Evolutionary conservation across 208 protist genomes (phyloP), one percentile per base, ranked within the genome.

Genomic region (Lotmaria passim): DNA sequence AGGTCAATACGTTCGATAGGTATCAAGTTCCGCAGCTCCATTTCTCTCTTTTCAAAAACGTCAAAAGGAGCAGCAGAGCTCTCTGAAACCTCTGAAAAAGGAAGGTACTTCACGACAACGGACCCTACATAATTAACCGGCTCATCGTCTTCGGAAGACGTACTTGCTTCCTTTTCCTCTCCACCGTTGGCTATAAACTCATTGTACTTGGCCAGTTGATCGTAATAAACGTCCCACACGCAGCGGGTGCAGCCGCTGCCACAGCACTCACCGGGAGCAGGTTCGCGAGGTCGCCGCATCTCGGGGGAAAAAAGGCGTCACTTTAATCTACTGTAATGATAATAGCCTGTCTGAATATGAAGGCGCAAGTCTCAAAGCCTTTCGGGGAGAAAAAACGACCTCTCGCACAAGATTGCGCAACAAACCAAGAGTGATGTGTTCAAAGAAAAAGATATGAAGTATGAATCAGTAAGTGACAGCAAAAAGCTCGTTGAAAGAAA

Each of bases 151-250:
- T 65, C 55, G 2, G 77, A 81, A 4, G 65, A 80, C 30, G 26
- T n/a, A 15, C 47, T 65, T 4, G 31, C 31, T 17, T 71, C 75
- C 12, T 61, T 58, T 24, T 80, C 68, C 11, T 51, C 50, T 1
- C 68, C 75, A 7, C 69, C 65, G 24, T 51, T 68, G 14, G 62
- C 70, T n/a, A 73, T 47, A 52, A 68, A 65, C 7, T 85, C 75
- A 10, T 74, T 64, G 12, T 93, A 95, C 48, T 66, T 74, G n/a
- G 75, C 72, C 19, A 94, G 71, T 21, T 89, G 58, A 55, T 96
- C 91, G 51, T 91, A 96, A 74, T 94, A 96, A 10, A 93, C 77
- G 65, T 96, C 91, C 87, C 89, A 96, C 10, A 96, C 89, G 74
- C 91, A 96, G 39, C 91, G 78, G 21, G 91, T 77, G 58, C 91